These are phyloP conservation scores for Hymenoscyphus repandus DNA, from an alignment of 2,329 filamentous ascomycete genomes.

Conservation along the genomic window DNA sequence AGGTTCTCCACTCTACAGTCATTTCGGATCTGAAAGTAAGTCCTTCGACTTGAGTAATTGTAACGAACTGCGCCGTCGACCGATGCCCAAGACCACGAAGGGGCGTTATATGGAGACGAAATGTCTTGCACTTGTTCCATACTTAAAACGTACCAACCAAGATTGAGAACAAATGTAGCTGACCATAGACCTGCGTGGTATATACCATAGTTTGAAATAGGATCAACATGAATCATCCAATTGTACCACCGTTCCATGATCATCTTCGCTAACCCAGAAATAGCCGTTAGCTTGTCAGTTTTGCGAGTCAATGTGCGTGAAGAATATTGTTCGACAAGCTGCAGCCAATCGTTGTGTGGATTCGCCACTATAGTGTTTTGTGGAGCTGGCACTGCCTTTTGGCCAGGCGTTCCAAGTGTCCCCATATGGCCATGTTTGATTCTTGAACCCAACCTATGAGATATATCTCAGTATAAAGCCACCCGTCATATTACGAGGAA, in stretches of 20 bases:
- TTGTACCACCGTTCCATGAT: too few relatives aligned
- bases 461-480: too few relatives aligned
- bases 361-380: too few relatives aligned
- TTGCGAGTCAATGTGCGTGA: slow-evolving; percentile 1
- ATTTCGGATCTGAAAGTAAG: too few relatives aligned
- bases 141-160: not conserved
- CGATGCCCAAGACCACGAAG: slow-evolving; percentile 7
- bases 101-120: not conserved
- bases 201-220: not conserved
- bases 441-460: too few relatives aligned
- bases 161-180: not conserved
- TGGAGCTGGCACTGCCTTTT: too few relatives aligned
- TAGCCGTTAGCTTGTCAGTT: not conserved
- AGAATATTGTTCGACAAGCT: slow-evolving; percentile 7
- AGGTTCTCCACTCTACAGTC: too few relatives aligned
- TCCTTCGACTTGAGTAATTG: too few relatives aligned
- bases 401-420: too few relatives aligned
- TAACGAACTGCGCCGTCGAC: slow-evolving; percentile 1
- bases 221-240: not conserved
- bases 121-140: not conserved
- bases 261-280: slow-evolving; percentile 3
- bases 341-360: not conserved
- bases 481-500: not conserved
- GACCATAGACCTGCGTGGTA: slow-evolving; percentile 5
- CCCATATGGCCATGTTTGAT: too few relatives aligned